A percentile compares a stretch with the other conserved stretches of the same genome.
Evolutionary conservation across 169 alveolate genomes (phyloP).

Genomic region (Plasmodium fragile): DNA sequence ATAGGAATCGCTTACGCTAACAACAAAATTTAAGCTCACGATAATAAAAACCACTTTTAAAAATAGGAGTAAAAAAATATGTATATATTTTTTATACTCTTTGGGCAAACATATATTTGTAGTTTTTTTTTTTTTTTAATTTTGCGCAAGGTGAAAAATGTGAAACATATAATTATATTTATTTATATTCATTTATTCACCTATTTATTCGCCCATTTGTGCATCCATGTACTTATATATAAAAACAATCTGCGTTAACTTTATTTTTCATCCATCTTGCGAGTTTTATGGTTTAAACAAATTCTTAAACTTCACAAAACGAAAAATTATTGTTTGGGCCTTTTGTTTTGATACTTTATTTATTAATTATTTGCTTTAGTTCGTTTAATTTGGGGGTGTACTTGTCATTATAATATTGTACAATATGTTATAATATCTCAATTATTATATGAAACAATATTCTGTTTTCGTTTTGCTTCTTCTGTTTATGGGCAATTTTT

Average conservation of each 20-base stretch:
- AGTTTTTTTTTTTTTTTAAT: neutral
- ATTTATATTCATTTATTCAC: conserved; percentile 4
- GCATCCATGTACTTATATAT: neutral
- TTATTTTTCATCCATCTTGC: neutral
- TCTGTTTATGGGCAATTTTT: neutral
- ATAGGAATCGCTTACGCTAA: neutral
- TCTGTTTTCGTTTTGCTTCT: neutral
- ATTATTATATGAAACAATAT: neutral
- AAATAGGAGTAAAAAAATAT: neutral
- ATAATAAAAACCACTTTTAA: neutral
- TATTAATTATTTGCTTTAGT: neutral
- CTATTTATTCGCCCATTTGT: neutral
- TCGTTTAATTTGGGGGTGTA: neutral
- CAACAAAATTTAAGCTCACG: conserved; percentile 8
- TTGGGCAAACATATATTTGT: neutral
- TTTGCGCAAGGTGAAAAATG: neutral
- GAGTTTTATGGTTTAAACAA: neutral
- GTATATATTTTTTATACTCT: neutral
- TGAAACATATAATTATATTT: neutral
- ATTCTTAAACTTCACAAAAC: neutral
- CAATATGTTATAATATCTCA: neutral
- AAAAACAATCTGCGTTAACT: neutral
- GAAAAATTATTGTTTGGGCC: neutral
- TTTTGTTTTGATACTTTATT: neutral
- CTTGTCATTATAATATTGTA: neutral